phyloP scores from a whole-genome alignment of 2,329 filamentous ascomycete genomes.

The Camillea tinctor region DNA sequence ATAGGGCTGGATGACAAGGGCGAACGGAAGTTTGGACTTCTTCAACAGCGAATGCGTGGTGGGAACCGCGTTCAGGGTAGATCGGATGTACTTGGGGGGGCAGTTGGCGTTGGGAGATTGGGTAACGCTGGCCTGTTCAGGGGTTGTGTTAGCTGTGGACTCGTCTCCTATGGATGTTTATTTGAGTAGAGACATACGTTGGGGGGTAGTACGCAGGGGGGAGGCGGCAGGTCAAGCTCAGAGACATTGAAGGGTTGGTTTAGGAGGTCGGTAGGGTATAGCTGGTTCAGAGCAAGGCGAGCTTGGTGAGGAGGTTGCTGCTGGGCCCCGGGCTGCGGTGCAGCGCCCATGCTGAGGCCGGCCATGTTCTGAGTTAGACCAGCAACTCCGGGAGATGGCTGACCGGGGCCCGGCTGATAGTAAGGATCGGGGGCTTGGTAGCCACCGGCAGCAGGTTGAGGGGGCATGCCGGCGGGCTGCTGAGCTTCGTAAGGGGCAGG shows the following conservation, averaged over 20 bases:
- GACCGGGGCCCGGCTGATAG: conserved; percentile 56
- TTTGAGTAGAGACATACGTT: conserved; percentile 68
- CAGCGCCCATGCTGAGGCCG: conserved; percentile 75
- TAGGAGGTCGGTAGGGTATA: conserved; percentile 88
- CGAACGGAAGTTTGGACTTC: conserved; percentile 94
- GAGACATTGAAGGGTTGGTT: conserved; percentile 92
- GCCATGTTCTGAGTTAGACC: conserved; percentile 83
- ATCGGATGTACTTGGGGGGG: conserved; percentile 89
- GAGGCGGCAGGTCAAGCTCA: conserved; percentile 87
- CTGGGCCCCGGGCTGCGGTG: conserved; percentile 50
- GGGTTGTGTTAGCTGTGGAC: background rate
- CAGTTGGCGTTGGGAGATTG: conserved; percentile 90
- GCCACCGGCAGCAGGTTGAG: conserved; percentile 51
- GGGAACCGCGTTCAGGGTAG: conserved; percentile 90
- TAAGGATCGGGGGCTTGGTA: conserved; percentile 68
- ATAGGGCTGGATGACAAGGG: conserved; percentile 94
- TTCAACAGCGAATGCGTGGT: conserved; percentile 91
- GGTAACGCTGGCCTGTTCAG: conserved; percentile 78
- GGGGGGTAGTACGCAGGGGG: conserved; percentile 83
- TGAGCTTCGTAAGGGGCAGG: conserved; percentile 41
- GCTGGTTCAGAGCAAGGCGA: conserved; percentile 70
- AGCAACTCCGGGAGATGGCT: conserved; percentile 52
- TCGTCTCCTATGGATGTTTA: conserved; percentile 1
- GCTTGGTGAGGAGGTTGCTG: conserved; percentile 49
- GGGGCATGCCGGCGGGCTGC: conserved; percentile 37